Percentiles rank a stretch among this genome's conserved stretches.
phyloP scores from a whole-genome alignment of 768 basidiomycete genomes.

The Coprinopsis cinerea region DNA sequence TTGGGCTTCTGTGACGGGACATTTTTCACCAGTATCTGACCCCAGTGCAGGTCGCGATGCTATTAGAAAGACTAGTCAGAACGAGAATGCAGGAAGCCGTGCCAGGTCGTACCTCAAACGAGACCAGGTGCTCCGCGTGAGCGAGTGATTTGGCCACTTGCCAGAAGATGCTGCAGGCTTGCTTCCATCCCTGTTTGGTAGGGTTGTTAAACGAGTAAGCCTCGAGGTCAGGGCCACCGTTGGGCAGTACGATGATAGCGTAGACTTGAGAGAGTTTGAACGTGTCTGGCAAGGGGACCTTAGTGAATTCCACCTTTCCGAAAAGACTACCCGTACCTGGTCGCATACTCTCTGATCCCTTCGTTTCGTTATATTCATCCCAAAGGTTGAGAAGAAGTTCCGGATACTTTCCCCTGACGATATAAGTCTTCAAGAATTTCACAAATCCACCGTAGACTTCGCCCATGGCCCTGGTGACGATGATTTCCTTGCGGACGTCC shows the following conservation, averaged over 20 bases:
- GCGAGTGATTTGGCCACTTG: conserved; percentile 77
- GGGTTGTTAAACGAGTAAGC: conserved; percentile 61
- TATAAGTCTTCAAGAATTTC: conserved; percentile 71
- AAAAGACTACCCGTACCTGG: conserved; percentile 50
- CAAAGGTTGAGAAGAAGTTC: conserved; percentile 71
- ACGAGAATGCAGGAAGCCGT: background rate
- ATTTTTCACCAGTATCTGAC: conserved; percentile 83
- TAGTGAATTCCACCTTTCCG: conserved; percentile 6
- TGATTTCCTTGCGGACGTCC: conserved; percentile 76
- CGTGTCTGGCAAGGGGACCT: conserved; percentile 43
- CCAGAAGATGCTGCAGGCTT: conserved; percentile 88
- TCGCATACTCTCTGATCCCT: conserved; percentile 77
- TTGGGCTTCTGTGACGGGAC: conserved; percentile 21
- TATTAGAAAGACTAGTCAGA: conserved; percentile 24
- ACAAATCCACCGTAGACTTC: conserved; percentile 75
- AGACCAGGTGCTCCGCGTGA: conserved; percentile 70
- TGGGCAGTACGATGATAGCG: conserved; percentile 83
- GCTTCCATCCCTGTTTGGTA: conserved; percentile 66
- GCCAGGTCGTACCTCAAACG: conserved; percentile 73
- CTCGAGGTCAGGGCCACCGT: conserved; percentile 90
- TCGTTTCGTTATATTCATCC: conserved; percentile 76
- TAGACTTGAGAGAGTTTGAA: conserved; percentile 78
- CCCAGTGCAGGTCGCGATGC: conserved; percentile 99
- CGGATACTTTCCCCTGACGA: conserved; percentile 86
- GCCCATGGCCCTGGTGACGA: conserved; percentile 74